Conservation (phyloP, 2,329 filamentous ascomycete species). For the Xylaria sp. region DNA sequence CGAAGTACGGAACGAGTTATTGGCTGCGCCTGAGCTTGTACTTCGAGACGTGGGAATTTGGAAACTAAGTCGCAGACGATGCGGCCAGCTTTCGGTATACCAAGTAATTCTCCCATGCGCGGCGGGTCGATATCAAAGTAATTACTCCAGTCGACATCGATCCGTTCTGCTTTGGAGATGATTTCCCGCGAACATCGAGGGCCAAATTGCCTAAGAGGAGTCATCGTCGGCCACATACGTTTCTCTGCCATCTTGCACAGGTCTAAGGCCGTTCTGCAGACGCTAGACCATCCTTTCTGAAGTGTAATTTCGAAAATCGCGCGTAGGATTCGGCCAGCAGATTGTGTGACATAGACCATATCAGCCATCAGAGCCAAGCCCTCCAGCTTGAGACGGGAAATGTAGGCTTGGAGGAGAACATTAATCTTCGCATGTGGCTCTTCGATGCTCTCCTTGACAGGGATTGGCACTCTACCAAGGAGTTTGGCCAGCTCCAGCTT, state of each 20-base stretch:
- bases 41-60: constrained; percentile 92
- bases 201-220: constrained; percentile 86
- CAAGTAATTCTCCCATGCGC: constrained; percentile 93
- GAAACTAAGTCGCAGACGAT: constrained; percentile 86
- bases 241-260: constrained; percentile 99
- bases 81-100: constrained; percentile 87
- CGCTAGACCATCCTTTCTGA: constrained; percentile 94
- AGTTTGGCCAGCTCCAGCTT: constrained; percentile 96
- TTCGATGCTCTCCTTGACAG: constrained; percentile 97
- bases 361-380: constrained; percentile 97
- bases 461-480: constrained; percentile 88
- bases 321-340: constrained; percentile 92
- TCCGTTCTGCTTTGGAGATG: constrained; percentile 90
- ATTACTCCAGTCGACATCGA: constrained; percentile 91
- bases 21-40: constrained; percentile 93
- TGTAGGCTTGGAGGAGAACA: constrained; percentile 94
- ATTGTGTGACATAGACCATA: constrained; percentile 98
- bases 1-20: constrained; percentile 94
- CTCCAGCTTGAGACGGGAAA: constrained; percentile 92
- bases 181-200: constrained; percentile 84
- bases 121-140: constrained; percentile 98
- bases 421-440: constrained; percentile 99
- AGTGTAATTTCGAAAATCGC: constrained; percentile 98
- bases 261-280: constrained; percentile 91
- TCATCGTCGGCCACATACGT: constrained; percentile 99